Evolutionary conservation across 148 eudicot species (phyloP).

Genomic region (Rhododendron mucronatum): DNA sequence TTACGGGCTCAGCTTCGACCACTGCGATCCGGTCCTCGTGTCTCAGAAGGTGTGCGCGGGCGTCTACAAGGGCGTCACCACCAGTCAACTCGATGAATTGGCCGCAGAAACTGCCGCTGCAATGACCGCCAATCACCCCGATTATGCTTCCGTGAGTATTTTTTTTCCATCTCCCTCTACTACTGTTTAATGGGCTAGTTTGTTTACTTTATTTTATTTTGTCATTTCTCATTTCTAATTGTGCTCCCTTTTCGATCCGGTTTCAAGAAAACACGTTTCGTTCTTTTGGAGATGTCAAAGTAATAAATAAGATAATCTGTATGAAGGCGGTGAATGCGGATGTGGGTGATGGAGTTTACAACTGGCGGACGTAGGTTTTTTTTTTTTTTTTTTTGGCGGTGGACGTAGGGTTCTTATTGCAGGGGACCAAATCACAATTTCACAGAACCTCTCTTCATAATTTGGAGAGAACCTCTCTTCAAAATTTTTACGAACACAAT

Average conservation of each 20-base stretch:
- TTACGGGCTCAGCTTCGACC: slow-evolving; percentile 74
- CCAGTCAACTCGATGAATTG: slow-evolving; percentile 85
- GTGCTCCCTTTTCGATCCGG: not conserved
- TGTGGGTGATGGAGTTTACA: not conserved
- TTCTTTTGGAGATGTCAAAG: not conserved
- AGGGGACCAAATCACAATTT: too few relatives aligned
- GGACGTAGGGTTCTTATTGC: too few relatives aligned
- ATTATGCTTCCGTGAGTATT: slow-evolving; percentile 65
- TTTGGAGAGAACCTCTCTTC: too few relatives aligned
- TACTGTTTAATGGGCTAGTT: not conserved
- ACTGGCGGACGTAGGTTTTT: too few relatives aligned
- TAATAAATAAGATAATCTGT: not conserved
- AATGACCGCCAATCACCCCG: slow-evolving; percentile 80
- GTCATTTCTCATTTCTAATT: not conserved
- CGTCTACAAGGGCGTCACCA: slow-evolving; percentile 82
- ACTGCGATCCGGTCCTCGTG: slow-evolving; percentile 79
- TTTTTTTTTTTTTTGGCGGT: too few relatives aligned
- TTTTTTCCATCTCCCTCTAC: not conserved
- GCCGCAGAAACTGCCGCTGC: slow-evolving; percentile 94
- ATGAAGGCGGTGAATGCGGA: not conserved
- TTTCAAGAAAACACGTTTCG: not conserved
- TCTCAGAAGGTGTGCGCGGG: slow-evolving; percentile 88
- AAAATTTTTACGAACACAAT: too few relatives aligned
- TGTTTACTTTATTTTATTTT: not conserved
- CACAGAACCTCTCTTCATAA: too few relatives aligned